Base-by-base conservation (phyloP, 768 basidiomycete genomes). In the Phlegmacium glaucopus region DNA sequence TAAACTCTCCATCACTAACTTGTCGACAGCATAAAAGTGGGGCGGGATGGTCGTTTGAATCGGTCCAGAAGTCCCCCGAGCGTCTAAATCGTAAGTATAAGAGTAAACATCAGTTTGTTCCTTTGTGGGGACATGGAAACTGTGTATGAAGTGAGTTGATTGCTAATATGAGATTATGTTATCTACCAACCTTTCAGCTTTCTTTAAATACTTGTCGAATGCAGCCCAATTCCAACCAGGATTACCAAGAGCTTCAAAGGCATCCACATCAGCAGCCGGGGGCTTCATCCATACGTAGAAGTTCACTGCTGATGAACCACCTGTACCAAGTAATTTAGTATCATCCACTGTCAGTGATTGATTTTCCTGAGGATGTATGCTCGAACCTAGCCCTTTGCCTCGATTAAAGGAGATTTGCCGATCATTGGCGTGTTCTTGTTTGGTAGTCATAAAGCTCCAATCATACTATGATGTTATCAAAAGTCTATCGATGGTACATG, bases 141-240 rank as follows among this genome's bases (percentile, higher is more conserved):
- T 69, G 26, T 26, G 25, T 39, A 29, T 37, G 16, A 46, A 45
- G 15, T 15, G 26, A 10, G 17, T 28, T n/a, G 40, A 15, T 12
- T 12, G 29, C 0, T 25, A 28, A 7, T 1, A 44, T 18, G 6
- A 16, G n/a, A 1, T 7, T 40, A 6, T 18, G 17, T 9, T n/a
- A n/a, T 22, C 11, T 39, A 53, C 64, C 18, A 25, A 76, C 74
- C 54, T 71, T 53, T 72, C 70, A 7, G 63, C 56, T 43, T 64
- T 69, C 48, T 61, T 62, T 4, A 63, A 66, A 49, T 73, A 72
- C 39, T 70, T 67, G 7, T 61, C 44, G 44, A 67, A 73, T 15
- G 70, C 65, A 0, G 64, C 55, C 75, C 75, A 80, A 52, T 77
- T 78, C 78, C 79, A 82, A 5, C 78, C 78, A 1, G 67, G 65